phyloP scores from a whole-genome alignment of 257 asterid species.

The Capsicum baccatum region DNA sequence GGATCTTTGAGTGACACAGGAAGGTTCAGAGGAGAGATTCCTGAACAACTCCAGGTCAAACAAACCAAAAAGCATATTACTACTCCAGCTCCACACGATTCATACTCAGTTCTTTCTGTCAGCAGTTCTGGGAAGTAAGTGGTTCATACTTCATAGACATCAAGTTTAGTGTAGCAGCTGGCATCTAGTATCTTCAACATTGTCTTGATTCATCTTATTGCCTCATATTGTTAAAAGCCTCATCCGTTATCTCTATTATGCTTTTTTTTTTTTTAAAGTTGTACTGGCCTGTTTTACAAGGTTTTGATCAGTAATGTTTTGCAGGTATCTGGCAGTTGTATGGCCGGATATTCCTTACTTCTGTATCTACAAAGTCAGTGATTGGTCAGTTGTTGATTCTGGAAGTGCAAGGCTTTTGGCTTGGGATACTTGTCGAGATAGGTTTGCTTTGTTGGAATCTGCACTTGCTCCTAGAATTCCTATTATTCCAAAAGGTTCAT shows the following conservation, averaged over 20 bases:
- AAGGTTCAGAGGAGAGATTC: slow-evolving; percentile 83
- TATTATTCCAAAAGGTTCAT: slow-evolving; percentile 85
- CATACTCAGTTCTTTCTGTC: slow-evolving; percentile 90
- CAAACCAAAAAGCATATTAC: slow-evolving; percentile 90
- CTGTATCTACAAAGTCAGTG: slow-evolving; percentile 88
- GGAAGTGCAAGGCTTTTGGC: slow-evolving; percentile 98
- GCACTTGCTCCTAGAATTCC: slow-evolving; percentile 92
- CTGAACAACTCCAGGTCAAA: slow-evolving; percentile 90
- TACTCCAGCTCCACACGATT: slow-evolving; percentile 98
- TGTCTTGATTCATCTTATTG: background rate
- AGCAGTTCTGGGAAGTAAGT: slow-evolving; percentile 99
- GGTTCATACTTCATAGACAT: background rate
- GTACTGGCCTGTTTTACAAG: slow-evolving; percentile 7
- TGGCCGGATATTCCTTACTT: slow-evolving; percentile 99
- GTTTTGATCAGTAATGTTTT: slow-evolving; percentile 33
- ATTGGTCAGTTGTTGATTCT: slow-evolving; percentile 97
- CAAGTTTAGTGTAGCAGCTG: background rate
- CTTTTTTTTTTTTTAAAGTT: background rate
- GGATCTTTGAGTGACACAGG: slow-evolving; percentile 87
- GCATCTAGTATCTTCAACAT: background rate
- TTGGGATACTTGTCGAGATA: slow-evolving; percentile 95
- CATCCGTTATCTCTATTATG: slow-evolving; percentile 22
- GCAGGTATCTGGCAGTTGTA: slow-evolving; percentile 90
- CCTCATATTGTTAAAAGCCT: slow-evolving; percentile 18
- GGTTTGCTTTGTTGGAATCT: slow-evolving; percentile 91